Evolutionary conservation across 352 stramenopile genomes (phyloP), one percentile per base, ranked within the genome.

Genomic region (Globisporangium viniferum): DNA sequence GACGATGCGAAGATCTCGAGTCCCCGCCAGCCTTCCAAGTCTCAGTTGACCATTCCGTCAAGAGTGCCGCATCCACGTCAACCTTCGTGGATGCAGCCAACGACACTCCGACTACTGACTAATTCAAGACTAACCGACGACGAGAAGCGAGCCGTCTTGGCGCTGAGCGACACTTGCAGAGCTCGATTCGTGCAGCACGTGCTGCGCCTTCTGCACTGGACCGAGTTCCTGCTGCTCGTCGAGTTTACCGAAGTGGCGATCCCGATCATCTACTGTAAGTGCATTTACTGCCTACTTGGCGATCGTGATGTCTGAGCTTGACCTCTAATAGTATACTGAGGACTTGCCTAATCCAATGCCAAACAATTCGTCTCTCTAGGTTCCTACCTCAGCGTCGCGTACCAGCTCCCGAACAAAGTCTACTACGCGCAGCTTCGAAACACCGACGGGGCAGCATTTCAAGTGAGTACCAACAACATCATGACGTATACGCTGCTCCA

Each of bases 221-320:
- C 57, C 8, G 67, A 77, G 41, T 77, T 67, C 60, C 27, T 77
- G 6, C 31, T 74, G 7, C 56, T 77, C 5, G 53, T 69, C 29
- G 64, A 71, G 33, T 74, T 72, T 14, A 61, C 59, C 8, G 71
- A 77, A 44, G 48, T 69, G 20, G 51, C 73, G 22, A 46, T 77
- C 18, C 63, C 68, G 1, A 62, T 72, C 18, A 44, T 77, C 2
- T 77, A 77, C 36, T 53, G 70, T 76, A 62, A 41, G 64, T 63
- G 20, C 33, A 33, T 41, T 41, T 12, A 41, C 12, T 41, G 36
- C 4, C 36, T 12, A 41, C 36, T 41, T 41, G 10, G 36, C 36
- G 12, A 14, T 12, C 36, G 12, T 41, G 36, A 41, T 41, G 36
- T 2, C 36, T 5, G 10, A 15, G 36, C 12, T 41, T 41, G 12